Base-by-base conservation (phyloP, 2,329 filamentous ascomycete genomes). In the Aspergillus oerlinghausenensis region DNA sequence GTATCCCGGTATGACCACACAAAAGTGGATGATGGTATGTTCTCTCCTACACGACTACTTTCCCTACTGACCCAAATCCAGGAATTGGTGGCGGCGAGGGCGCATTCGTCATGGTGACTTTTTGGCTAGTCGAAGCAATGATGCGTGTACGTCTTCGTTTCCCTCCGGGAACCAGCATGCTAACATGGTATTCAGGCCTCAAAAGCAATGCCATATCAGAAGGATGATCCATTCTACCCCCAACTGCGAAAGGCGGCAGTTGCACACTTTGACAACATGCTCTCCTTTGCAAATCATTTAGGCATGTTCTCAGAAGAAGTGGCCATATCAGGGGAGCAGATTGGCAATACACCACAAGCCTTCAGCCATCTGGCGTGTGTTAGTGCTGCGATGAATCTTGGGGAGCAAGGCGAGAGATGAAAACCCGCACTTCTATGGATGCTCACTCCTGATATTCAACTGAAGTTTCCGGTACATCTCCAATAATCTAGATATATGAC, bases 241-340 rank as follows among this genome's bases (percentile, higher is more conserved):
- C 8, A 64, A 73, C 67, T 76, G 38, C 68, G 68, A 38, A 70
- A 70, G 51, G 71, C 74, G 50, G 78, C 88, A 4, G 80, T 89
- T 62, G 87, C 83, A 62, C 78, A 90, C 45, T 92, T 92, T 64
- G 88, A 92, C 73, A 90, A 90, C 66, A 89, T 91, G 80, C 77
- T 92, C 23, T 82, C 82, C 60, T 92, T 90, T 74, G 84, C 86
- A 1, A 92, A 92, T 68, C 88, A 92, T 69, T 73, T 92, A 54
- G 82, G 82, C 64, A 91, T 92, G 83, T 91, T 91, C 70, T 89
- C 86, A 5, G 88, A 92, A 70, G 88, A 92, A 75, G 91, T 92
- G 65, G 83, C 88, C 4, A 79, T 86, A 53, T 86, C 82, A 51
- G 89, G 89, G 10, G 88, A 92, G 73, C 88, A 92, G 74, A 78